Evolutionary conservation across 2,329 filamentous ascomycete species (phyloP).

Genomic region (Ophiostoma tasmaniense): DNA sequence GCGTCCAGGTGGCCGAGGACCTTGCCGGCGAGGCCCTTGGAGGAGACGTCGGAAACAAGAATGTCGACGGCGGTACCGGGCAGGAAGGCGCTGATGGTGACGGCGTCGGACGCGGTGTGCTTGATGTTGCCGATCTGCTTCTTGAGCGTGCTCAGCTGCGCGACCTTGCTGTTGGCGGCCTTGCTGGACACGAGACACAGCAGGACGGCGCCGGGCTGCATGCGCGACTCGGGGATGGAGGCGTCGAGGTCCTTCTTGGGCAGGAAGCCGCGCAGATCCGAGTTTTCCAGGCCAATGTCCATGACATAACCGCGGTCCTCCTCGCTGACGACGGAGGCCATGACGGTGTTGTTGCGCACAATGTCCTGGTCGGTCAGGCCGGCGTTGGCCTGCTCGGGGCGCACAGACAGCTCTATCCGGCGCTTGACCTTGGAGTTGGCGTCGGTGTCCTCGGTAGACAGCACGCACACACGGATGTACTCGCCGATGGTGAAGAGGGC

Average conservation of each 20-base stretch:
- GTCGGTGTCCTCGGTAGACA: conserved; percentile 63
- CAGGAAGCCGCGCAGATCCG: conserved; percentile 70
- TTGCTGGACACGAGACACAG: conserved; percentile 73
- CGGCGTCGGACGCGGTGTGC: conserved; percentile 62
- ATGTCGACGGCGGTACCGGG: conserved; percentile 87
- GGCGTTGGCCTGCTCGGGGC: conserved; percentile 69
- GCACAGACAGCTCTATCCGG: conserved; percentile 78
- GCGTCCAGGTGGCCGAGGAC: conserved; percentile 86
- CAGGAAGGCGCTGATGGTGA: conserved; percentile 80
- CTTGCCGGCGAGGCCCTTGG: conserved; percentile 75
- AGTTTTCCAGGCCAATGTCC: conserved; percentile 70
- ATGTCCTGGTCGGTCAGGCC: conserved; percentile 65
- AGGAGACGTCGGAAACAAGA: conserved; percentile 65
- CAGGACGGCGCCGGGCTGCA: conserved; percentile 78
- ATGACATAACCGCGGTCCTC: conserved; percentile 94
- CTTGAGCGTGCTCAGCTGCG: conserved; percentile 72
- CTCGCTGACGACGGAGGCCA: conserved; percentile 83
- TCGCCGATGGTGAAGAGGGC: conserved; percentile 75
- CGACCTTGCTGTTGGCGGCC: conserved; percentile 68
- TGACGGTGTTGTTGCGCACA: conserved; percentile 66
- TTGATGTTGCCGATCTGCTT: conserved; percentile 59
- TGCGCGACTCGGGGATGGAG: conserved; percentile 48
- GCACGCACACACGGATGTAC: conserved; percentile 76
- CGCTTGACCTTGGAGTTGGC: conserved; percentile 57
- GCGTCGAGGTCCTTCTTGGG: conserved; percentile 71